A percentile compares a stretch with the other conserved stretches of the same genome.
phyloP scores from a whole-genome alignment of 441 rosid species.

The Adansonia grandidieri region DNA sequence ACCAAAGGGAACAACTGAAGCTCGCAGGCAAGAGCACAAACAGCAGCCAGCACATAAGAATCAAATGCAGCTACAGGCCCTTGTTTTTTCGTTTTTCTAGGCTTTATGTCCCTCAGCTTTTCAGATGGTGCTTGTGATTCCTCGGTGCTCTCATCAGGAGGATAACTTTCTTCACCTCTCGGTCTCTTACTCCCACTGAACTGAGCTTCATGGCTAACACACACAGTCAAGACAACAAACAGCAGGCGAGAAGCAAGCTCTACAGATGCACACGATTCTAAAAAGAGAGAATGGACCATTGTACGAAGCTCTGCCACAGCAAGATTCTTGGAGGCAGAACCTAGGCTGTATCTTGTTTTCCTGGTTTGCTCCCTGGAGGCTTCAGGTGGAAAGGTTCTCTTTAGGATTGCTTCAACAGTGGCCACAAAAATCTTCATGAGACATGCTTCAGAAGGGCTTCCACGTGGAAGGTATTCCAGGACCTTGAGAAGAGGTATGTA shows the following conservation, averaged over 20 bases:
- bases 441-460: conserved; percentile 99
- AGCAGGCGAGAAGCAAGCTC: conserved; percentile 96
- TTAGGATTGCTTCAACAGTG: conserved; percentile 90
- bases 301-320: conserved; percentile 98
- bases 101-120: conserved; percentile 46
- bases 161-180: conserved; percentile 55
- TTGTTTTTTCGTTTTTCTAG: conserved; percentile 68
- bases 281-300: conserved; percentile 97
- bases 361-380: conserved; percentile 57
- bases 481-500: conserved; percentile 98
- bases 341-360: conserved; percentile 60
- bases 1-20: conserved; percentile 88
- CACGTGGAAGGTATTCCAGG: conserved; percentile 97
- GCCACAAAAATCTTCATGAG: conserved; percentile 97
- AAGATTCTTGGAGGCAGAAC: conserved; percentile 84
- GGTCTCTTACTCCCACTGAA: conserved; percentile 76
- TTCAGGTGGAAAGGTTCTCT: conserved; percentile 84
- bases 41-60: conserved; percentile 97
- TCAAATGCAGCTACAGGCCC: conserved; percentile 99
- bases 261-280: conserved; percentile 89
- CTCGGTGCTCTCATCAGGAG: conserved; percentile 48
- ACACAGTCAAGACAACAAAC: conserved; percentile 94
- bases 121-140: conserved; percentile 43
- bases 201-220: conserved; percentile 99
- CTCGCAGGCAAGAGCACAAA: conserved; percentile 98